Percentiles rank a stretch among this genome's conserved stretches.
Conservation (phyloP, 495 filamentous ascomycete genomes). For the Margaritispora aquatica region DNA sequence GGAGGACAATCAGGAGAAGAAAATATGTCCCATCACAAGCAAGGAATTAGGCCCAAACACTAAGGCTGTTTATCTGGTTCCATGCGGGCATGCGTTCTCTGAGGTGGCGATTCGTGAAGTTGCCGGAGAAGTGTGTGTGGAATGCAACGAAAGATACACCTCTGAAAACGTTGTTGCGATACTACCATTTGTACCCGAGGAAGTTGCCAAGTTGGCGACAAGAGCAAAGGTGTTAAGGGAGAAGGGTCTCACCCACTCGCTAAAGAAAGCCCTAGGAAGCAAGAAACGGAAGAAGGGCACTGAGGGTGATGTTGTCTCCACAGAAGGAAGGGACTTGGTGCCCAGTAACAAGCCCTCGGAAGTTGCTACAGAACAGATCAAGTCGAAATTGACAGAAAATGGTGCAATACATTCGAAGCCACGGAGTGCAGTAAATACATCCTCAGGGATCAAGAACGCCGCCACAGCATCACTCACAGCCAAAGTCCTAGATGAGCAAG, state of each 20-base stretch:
- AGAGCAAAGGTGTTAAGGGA: constrained; percentile 60
- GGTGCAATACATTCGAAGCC: not conserved
- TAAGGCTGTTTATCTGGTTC: constrained; percentile 84
- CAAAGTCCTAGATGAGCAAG: constrained; percentile 79
- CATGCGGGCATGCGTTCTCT: constrained; percentile 92
- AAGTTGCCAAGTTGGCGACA: constrained; percentile 61
- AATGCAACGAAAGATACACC: constrained; percentile 73
- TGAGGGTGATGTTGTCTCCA: constrained; percentile 23
- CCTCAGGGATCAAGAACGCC: constrained; percentile 70
- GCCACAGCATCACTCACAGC: constrained; percentile 79
- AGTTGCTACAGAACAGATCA: constrained; percentile 3
- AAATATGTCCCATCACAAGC: constrained; percentile 77
- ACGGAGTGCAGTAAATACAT: constrained; percentile 25
- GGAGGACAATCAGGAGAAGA: constrained; percentile 37
- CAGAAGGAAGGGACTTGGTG: constrained; percentile 21
- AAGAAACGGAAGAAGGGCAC: constrained; percentile 60
- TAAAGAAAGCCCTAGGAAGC: constrained; percentile 70
- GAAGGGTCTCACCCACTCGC: constrained; percentile 70
- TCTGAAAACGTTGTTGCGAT: constrained; percentile 78
- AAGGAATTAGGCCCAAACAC: constrained; percentile 77
- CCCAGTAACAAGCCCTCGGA: constrained; percentile 1
- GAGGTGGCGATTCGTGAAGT: constrained; percentile 80
- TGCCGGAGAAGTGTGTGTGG: constrained; percentile 39
- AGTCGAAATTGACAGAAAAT: constrained; percentile 6
- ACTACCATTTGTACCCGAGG: constrained; percentile 61